Conservation (phyloP, 2,329 filamentous ascomycete species). For the Pseudocercospora crystallina region DNA sequence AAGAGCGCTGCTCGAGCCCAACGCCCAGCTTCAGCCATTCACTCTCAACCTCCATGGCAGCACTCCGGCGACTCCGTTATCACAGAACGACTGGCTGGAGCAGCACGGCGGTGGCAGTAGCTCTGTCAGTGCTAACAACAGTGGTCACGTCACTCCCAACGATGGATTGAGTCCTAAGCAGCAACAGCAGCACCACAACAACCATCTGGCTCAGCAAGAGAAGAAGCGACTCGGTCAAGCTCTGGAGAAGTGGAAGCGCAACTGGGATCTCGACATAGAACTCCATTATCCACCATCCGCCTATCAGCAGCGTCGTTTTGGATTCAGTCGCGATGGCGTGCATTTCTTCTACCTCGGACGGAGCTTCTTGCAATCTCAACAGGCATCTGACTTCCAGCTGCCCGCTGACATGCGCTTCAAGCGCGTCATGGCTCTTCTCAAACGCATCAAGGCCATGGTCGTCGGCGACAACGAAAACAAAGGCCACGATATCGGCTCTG, state of each 20-base stretch:
- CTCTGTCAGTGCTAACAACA: conserved; percentile 30
- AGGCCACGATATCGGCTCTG: conserved; percentile 67
- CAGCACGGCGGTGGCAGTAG: conserved; percentile 38
- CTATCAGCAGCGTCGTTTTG: conserved; percentile 59
- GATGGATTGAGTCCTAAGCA: conserved; percentile 42
- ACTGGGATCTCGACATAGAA: conserved; percentile 69
- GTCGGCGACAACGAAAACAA: conserved; percentile 62
- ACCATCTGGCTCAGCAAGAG: conserved; percentile 50
- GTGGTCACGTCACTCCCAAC: conserved; percentile 45
- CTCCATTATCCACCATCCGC: conserved; percentile 62
- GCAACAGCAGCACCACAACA: conserved; percentile 37
- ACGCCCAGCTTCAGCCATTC: conserved; percentile 28
- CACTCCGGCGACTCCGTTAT: conserved; percentile 57
- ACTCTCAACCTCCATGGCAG: conserved; percentile 37
- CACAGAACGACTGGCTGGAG: conserved; percentile 59
- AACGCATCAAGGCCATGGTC: conserved; percentile 61
- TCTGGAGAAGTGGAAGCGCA: conserved; percentile 69
- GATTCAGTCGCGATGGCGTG: conserved; percentile 69
- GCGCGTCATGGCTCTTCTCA: conserved; percentile 61
- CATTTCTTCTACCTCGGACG: conserved; percentile 73
- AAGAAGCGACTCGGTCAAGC: conserved; percentile 51
- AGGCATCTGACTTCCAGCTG: conserved; percentile 51
- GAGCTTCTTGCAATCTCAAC: conserved; percentile 59
- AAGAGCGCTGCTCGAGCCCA: conserved; percentile 37
- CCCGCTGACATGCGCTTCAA: conserved; percentile 59